Evolutionary conservation across 2,329 filamentous ascomycete genomes (phyloP), one percentile per base, ranked within the genome.

Genomic region (Botrytis sinoallii): DNA sequence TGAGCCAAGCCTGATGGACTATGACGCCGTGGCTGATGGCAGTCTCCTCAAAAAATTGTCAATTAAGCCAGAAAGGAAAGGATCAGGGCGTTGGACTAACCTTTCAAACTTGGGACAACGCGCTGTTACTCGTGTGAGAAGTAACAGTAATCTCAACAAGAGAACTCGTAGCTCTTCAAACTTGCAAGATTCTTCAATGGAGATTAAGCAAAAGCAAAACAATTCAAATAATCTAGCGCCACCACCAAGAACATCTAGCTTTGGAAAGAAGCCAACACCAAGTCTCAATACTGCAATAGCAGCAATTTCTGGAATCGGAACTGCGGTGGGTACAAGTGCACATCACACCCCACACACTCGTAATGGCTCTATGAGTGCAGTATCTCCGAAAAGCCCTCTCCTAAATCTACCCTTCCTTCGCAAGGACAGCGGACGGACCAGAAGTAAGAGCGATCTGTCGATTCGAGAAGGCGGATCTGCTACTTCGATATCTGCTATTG

Each of bases 31-130:
- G 61, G 85, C 85, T 14, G 87, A 87, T 72, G 89, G 90, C 38
- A 89, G 86, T 74, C 85, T 93, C 57, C 81, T 92, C 59, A 92
- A 91, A 79, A 90, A 88, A 80, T 83, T 88, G 61, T 88, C 86
- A 12, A 84, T 91, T 76, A 86, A 84, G 78, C 83, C 86, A 68
- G 83, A 84, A 32, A 83, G 84, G 59, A 79, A 80, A 66, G 76
- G 80, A 75, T 61, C 81, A 82, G 70, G 52, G 16, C 63, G 40
- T 29, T 72, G 66, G 66, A 18, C 48, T 16, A 68, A 57, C 22
- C 18, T 68, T 32, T 68, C 66, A 25, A 68, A 32, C 25, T 10
- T 68, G 35, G 48, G 66, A 44, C 66, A 68, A 32, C 66, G 48
- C n/a, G 65, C 65, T 18, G 77, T 80, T n/a, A 77, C 79, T 57